phyloP scores from a whole-genome alignment of 129 eudicot genomes.

The Tanacetum coccineum region DNA sequence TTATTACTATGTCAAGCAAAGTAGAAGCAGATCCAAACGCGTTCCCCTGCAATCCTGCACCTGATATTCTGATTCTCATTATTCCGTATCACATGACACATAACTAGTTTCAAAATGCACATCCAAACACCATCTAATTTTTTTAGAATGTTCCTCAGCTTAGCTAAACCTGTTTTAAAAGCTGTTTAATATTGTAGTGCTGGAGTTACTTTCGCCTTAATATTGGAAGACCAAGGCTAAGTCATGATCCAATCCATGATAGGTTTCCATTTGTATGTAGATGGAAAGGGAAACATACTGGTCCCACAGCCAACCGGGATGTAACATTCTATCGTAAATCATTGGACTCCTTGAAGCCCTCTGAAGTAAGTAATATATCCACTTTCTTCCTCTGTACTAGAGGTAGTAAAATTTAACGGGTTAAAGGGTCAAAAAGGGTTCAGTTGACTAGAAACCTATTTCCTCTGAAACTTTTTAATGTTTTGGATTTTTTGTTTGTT shows the following conservation, averaged over 20 bases:
- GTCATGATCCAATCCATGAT: constrained; percentile 78
- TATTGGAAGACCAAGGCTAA: constrained; percentile 91
- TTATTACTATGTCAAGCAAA: too few species aligned
- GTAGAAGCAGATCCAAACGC: background rate
- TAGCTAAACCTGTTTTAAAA: background rate
- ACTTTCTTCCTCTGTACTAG: background rate
- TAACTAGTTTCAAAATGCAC: background rate
- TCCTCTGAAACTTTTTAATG: background rate
- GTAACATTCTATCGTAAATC: constrained; percentile 90
- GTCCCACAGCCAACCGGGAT: constrained; percentile 89
- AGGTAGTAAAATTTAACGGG: background rate
- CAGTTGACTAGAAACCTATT: background rate
- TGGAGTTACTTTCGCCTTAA: constrained; percentile 96
- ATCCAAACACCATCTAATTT: constrained; percentile 8
- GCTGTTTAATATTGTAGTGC: constrained; percentile 52
- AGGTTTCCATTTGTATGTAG: constrained; percentile 90
- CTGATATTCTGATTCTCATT: constrained; percentile 1
- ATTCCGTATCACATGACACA: constrained; percentile 5
- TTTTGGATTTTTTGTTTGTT: too few species aligned
- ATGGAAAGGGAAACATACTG: constrained; percentile 97
- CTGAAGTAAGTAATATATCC: constrained; percentile 56
- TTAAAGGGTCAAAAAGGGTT: background rate
- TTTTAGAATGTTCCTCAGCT: constrained; percentile 6
- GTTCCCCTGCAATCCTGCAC: background rate
- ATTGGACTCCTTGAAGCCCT: constrained; percentile 69